A percentile compares a stretch with the other conserved stretches of the same genome.
These are phyloP conservation scores for Corchorus olitorius DNA, from an alignment of 345 rosid genomes.

Conservation along the genomic window DNA sequence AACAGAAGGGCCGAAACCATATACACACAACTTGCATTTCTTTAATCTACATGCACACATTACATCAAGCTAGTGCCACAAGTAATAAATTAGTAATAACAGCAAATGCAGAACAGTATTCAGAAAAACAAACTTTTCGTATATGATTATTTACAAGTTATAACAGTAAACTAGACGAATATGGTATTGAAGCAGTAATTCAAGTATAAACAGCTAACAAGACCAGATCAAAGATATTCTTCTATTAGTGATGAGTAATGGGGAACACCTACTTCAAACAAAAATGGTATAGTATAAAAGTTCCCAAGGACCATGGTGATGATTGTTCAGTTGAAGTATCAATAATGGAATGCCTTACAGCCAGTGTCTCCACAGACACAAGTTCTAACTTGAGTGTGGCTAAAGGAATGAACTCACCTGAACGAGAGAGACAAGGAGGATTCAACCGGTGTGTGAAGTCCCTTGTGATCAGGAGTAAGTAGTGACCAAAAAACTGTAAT, in stretches of 20 bases:
- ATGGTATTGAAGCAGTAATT: background rate
- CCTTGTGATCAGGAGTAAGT: constrained; percentile 62
- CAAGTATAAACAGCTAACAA: background rate
- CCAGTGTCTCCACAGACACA: background rate
- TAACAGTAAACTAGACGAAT: background rate
- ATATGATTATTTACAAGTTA: background rate
- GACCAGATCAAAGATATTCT: background rate
- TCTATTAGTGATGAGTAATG: background rate
- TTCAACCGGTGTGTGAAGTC: constrained; percentile 58
- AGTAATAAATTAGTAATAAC: background rate
- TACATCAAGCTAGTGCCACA: background rate
- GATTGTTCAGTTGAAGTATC: background rate
- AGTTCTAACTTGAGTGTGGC: background rate
- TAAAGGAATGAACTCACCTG: constrained; percentile 48
- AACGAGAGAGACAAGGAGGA: constrained; percentile 79
- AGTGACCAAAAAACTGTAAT: constrained; percentile 81
- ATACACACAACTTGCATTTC: background rate
- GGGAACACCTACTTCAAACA: background rate
- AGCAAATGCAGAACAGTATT: background rate
- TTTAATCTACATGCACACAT: background rate
- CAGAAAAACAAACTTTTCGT: background rate
- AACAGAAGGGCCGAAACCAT: background rate
- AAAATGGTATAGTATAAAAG: background rate
- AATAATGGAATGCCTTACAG: background rate
- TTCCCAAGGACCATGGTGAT: background rate